phyloP scores from a whole-genome alignment of 148 eudicot species.

The Linanthus parryae region DNA sequence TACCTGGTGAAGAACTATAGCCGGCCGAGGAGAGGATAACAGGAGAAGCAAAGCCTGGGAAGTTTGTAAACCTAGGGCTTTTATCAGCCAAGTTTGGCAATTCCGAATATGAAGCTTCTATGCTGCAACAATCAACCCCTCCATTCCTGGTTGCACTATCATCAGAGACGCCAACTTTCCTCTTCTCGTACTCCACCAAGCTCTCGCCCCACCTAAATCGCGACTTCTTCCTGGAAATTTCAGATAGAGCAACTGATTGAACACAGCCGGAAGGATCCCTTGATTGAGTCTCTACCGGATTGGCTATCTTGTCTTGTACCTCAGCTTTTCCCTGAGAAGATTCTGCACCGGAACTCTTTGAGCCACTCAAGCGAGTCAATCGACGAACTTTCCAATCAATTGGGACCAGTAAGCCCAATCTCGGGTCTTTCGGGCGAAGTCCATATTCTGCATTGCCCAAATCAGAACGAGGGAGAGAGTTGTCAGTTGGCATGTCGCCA shows the following conservation, averaged over 20 bases:
- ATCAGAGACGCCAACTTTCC: slow-evolving; percentile 65
- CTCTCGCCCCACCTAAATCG: slow-evolving; percentile 98
- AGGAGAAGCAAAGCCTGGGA: slow-evolving; percentile 75
- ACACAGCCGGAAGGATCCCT: slow-evolving; percentile 42
- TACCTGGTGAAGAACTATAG: slow-evolving; percentile 92
- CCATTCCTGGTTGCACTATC: slow-evolving; percentile 40
- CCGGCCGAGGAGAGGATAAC: slow-evolving; percentile 71
- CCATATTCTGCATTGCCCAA: slow-evolving; percentile 31
- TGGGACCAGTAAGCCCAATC: slow-evolving; percentile 39
- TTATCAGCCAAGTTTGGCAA: slow-evolving; percentile 35
- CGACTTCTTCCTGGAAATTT: slow-evolving; percentile 69
- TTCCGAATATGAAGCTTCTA: too few relatives aligned
- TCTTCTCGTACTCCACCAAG: slow-evolving; percentile 87
- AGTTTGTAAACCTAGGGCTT: too few relatives aligned
- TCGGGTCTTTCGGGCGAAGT: slow-evolving; percentile 40
- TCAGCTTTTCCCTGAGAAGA: slow-evolving; percentile 37
- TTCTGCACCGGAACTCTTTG: slow-evolving; percentile 52
- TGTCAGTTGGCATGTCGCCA: slow-evolving; percentile 29
- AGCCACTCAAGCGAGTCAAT: slow-evolving; percentile 66
- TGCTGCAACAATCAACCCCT: slow-evolving; percentile 12
- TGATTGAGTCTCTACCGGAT: slow-evolving; percentile 43
- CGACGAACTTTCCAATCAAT: slow-evolving; percentile 75
- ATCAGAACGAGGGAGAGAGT: slow-evolving; percentile 44
- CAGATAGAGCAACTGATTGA: slow-evolving; percentile 30
- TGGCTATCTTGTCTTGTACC: slow-evolving; percentile 24